These are phyloP conservation scores for Kwoniella sp. DNA, from an alignment of 768 basidiomycete genomes.

Conservation along the genomic window DNA sequence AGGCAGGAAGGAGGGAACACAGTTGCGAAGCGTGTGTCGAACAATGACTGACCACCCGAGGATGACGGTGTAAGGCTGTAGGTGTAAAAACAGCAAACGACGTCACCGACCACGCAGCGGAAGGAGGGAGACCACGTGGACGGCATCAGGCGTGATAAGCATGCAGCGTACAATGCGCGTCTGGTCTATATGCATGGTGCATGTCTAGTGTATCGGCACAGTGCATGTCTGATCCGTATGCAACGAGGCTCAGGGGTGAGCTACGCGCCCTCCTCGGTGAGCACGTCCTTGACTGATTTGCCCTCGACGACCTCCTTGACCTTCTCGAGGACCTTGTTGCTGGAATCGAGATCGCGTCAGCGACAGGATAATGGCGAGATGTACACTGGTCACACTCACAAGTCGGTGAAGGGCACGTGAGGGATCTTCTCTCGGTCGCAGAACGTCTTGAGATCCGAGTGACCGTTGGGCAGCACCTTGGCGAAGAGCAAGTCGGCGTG, in stretches of 20 bases:
- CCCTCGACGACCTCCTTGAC: conserved; percentile 65
- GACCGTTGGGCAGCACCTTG: conserved; percentile 57
- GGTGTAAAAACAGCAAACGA: too few relatives aligned
- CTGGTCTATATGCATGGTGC: too few relatives aligned
- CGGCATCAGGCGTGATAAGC: too few relatives aligned
- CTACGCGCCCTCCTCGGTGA: conserved; percentile 41
- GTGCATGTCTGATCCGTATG: too few relatives aligned
- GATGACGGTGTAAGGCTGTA: too few relatives aligned
- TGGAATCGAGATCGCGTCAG: conserved; percentile 41
- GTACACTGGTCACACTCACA: conserved; percentile 22
- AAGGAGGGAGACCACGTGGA: too few relatives aligned
- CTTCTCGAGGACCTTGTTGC: conserved; percentile 52
- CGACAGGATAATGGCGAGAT: conserved; percentile 41
- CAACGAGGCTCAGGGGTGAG: not conserved
- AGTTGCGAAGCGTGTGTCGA: too few relatives aligned
- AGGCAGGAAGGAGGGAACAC: too few relatives aligned
- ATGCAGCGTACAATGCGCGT: too few relatives aligned
- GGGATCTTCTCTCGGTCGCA: conserved; percentile 73
- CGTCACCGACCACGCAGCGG: too few relatives aligned
- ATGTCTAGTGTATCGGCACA: too few relatives aligned
- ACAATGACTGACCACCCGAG: too few relatives aligned
- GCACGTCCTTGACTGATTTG: conserved; percentile 59
- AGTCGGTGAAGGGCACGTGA: conserved; percentile 73
- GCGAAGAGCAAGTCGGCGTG: conserved; percentile 95
- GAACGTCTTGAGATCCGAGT: conserved; percentile 77